Percentiles rank a stretch among this genome's conserved stretches.
Conservation (phyloP, 2,329 filamentous ascomycete species). For the Aureobasidium sp. region DNA sequence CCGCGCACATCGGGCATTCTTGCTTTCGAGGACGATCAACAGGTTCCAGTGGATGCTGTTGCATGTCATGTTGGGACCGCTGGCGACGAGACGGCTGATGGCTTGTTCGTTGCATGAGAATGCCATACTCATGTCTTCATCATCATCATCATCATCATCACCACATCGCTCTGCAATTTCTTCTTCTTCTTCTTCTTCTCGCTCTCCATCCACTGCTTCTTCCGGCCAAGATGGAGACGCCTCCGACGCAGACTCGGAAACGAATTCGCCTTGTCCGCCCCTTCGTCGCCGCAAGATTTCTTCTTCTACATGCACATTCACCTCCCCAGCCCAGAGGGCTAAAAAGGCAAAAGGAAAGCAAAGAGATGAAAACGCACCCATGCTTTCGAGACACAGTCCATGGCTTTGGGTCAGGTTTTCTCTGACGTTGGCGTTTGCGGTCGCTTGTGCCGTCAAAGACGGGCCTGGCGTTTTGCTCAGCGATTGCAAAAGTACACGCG, state of each 20-base stretch:
- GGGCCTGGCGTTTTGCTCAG: conserved; percentile 37
- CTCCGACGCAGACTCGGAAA: too few species aligned
- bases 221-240: too few species aligned
- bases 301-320: not conserved
- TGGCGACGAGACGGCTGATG: conserved; percentile 30
- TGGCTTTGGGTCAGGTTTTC: conserved; percentile 44
- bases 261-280: too few species aligned
- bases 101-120: conserved; percentile 16
- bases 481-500: too few species aligned
- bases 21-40: conserved; percentile 25
- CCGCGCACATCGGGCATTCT: conserved; percentile 25
- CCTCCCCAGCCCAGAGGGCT: too few species aligned
- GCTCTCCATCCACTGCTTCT: not conserved
- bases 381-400: conserved; percentile 26
- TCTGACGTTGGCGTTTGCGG: conserved; percentile 40
- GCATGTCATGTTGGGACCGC: conserved; percentile 28
- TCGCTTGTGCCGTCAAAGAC: conserved; percentile 42
- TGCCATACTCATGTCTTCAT: not conserved
- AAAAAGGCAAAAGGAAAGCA: not conserved
- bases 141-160: too few species aligned
- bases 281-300: too few species aligned
- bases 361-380: not conserved
- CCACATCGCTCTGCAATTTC: not conserved
- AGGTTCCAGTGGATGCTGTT: conserved; percentile 32
- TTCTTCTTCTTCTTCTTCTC: not conserved